Evolutionary conservation across 257 asterid genomes (phyloP).

Genomic region (Petrea volubilis): DNA sequence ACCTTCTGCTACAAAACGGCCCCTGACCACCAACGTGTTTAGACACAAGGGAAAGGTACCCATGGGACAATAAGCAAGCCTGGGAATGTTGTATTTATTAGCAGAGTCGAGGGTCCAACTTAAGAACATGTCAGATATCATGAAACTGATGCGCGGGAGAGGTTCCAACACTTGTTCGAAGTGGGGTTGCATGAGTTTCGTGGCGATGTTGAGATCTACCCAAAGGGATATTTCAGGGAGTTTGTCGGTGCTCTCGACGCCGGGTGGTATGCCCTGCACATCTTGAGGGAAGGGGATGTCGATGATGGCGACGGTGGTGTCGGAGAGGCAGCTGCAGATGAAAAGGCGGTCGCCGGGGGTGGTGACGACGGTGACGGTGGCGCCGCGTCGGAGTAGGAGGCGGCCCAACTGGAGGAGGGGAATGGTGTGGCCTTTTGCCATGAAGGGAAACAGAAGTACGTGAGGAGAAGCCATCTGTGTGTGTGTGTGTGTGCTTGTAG

Average conservation of each 20-base stretch:
- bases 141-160: conserved; percentile 20
- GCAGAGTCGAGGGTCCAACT: conserved; percentile 51
- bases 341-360: conserved; percentile 48
- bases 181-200: conserved; percentile 41
- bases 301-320: conserved; percentile 12
- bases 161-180: conserved; percentile 32
- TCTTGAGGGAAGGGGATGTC: conserved; percentile 47
- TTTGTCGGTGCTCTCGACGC: conserved; percentile 48
- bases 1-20: too few species aligned
- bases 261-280: conserved; percentile 40
- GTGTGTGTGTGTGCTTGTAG: too few species aligned
- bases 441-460: conserved; percentile 48
- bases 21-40: too few species aligned
- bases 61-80: conserved; percentile 29
- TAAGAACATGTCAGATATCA: conserved; percentile 49
- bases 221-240: conserved; percentile 47
- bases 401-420: conserved; percentile 45
- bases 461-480: too few species aligned
- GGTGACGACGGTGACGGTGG: conserved; percentile 45
- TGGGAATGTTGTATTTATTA: conserved; percentile 30
- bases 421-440: conserved; percentile 62
- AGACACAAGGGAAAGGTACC: too few species aligned
- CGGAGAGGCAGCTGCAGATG: conserved; percentile 34
- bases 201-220: conserved; percentile 17
- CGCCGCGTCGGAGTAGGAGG: conserved; percentile 36